Conservation (phyloP, 257 asterid genomes). For the Coffea eugenioides region DNA sequence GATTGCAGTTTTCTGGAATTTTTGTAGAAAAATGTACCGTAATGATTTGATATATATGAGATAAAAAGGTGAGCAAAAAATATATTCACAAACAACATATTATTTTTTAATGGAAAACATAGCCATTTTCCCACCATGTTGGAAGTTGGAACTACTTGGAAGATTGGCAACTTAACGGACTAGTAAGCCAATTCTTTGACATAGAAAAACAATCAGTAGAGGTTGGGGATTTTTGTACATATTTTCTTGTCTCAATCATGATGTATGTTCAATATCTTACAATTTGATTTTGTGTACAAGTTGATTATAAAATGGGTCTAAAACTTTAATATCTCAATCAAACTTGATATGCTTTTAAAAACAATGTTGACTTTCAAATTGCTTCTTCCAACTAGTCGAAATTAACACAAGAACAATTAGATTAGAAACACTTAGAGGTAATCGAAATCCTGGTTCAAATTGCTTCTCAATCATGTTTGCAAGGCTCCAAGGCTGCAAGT, state of each 20-base stretch:
- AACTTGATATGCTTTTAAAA: background rate
- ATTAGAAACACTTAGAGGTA: too few species aligned
- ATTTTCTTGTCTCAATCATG: background rate
- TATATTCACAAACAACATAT: too few species aligned
- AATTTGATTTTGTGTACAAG: background rate
- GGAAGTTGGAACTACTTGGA: conserved; percentile 1
- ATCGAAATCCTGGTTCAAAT: background rate
- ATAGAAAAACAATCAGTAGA: background rate
- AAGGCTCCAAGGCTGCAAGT: background rate
- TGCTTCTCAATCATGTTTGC: background rate
- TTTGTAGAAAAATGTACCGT: too few species aligned
- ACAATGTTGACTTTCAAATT: background rate
- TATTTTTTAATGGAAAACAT: too few species aligned
- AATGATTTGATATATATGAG: too few species aligned
- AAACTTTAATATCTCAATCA: background rate
- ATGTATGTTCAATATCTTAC: background rate
- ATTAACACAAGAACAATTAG: too few species aligned
- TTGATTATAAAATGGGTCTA: background rate
- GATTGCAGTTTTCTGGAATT: too few species aligned
- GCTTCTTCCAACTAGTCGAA: background rate
- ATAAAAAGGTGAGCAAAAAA: too few species aligned
- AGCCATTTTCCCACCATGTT: background rate
- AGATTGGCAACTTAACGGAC: background rate
- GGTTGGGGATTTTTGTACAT: background rate
- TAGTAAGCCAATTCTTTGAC: background rate